Base-by-base conservation (phyloP, 495 filamentous ascomycete species). In the Viridothelium virens region DNA sequence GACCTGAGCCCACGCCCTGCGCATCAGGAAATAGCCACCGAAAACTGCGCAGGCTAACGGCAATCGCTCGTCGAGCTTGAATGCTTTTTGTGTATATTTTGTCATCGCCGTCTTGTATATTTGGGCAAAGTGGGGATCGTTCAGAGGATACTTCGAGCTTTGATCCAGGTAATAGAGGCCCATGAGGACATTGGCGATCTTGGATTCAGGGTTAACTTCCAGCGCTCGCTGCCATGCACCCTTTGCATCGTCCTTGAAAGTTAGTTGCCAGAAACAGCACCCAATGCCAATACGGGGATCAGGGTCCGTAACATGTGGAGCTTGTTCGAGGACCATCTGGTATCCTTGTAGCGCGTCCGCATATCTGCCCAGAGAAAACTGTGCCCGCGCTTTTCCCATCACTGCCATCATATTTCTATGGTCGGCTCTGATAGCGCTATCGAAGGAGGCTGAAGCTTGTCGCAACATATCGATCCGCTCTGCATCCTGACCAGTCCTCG, bases 231-330 rank as follows among this genome's bases (percentile, higher is more conserved):
- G 89, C 93, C 93, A 98, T 6, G 94, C 91, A 34, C 78, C 77
- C 71, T 89, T 91, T 12, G 95, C 95, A 70, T 96, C 90, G 37
- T 96, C 92, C 75, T 96, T 96, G 80, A 87, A 89, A 25, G 91
- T 91, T 12, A 97, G 81, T 72, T 93, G 90, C 94, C 94, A 98
- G 67, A 93, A 86, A 75, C 94, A 97, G 75, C 92, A 92, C 31
- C 94, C 94, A 69, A 98, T 88, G 56, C 94, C 94, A 68, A 98
- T 91, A 63, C 94, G 82, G 69, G 94, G 95, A 75, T 98, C 94
- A 3, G 94, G 94, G 71, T 98, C 95, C n/a, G 87, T 84, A 63
- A 97, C 79, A 66, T 91, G 87, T 11, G 94, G 94, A 80, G 90
- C 88, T 76, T 88, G 90, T 70, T 83, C 77, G 18, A 98, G 78